Base-by-base conservation (phyloP, 371 early-diverging fungal genomes). In the Rhizopus delemar region DNA sequence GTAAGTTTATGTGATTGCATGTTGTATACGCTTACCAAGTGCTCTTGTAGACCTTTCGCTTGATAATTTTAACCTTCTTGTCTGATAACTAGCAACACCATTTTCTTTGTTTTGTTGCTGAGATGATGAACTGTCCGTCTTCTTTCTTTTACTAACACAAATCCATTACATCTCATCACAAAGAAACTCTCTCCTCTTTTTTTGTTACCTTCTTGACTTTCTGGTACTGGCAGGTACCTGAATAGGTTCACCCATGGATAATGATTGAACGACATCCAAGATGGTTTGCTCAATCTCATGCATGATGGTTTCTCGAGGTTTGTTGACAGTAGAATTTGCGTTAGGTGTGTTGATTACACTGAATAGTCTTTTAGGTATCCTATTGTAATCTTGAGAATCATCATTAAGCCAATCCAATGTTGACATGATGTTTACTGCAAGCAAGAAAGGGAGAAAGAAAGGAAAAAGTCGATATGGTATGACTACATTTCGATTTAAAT, bases 221-320 rank as follows among this genome's bases (percentile, higher is more conserved):
- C 60, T 51, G 5, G 12, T 31, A 1, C 3, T 15, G 8, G 56
- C 11, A 3, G 57, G 41, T 16, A 65, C 3, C 34, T 34, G 36
- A 15, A 59, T 39, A 6, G 53, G 53, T n/a, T 65, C 51, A 8
- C 60, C 60, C 8, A 56, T 16, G 0, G 36, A 12, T 8, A 65
- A 56, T 31, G 53, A 60, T 11, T 48, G n/a, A 22, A 60, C 41
- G 1, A 65, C 28, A 6, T 65, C 45, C 29, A 51, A 51, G 8
- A 65, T 46, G 3, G 60, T 59, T 8, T 55, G 11, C 55, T 65
- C 56, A n/a, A 65, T 60, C 1, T 60, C 57, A 15, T 46, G 38
- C 65, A 65, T 65, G 1, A 65, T 5, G 16, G 12, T 15, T 39
- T 65, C 56, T 12, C 65, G 36, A 3, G 60, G 36, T 38, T 53